Evolutionary conservation across 768 basidiomycete species (phyloP).

Genomic region (Suillus luteus): DNA sequence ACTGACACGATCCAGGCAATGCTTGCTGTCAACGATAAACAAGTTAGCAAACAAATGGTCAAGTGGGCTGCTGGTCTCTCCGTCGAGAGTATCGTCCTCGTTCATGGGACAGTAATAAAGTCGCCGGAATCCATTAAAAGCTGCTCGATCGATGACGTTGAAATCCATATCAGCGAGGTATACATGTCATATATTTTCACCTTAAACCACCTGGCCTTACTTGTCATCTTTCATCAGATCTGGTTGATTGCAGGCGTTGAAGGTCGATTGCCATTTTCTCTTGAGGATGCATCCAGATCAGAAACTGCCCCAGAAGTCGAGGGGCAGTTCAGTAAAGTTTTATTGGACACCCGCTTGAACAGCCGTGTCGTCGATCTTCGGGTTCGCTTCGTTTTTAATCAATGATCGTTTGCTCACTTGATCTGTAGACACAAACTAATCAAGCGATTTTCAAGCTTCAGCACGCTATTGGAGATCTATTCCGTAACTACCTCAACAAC

Average conservation of each 20-base stretch:
- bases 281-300: conserved; percentile 89
- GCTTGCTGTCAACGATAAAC: conserved; percentile 66
- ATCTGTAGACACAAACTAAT: conserved; percentile 82
- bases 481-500: conserved; percentile 76
- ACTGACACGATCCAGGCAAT: conserved; percentile 87
- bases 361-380: conserved; percentile 93
- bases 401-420: conserved; percentile 2
- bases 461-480: conserved; percentile 83
- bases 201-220: neutral
- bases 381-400: conserved; percentile 44
- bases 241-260: conserved; percentile 81
- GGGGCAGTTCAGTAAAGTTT: conserved; percentile 74
- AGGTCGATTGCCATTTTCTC: conserved; percentile 81
- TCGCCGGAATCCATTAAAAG: conserved; percentile 88
- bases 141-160: conserved; percentile 83
- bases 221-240: conserved; percentile 48
- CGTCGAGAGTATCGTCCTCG: conserved; percentile 88
- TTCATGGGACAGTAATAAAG: conserved; percentile 81
- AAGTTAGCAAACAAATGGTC: conserved; percentile 95
- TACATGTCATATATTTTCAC: conserved; percentile 16
- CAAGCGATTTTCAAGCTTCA: conserved; percentile 95
- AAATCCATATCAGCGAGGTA: conserved; percentile 84
- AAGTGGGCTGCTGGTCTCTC: conserved; percentile 83
- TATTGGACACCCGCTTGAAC: conserved; percentile 92
- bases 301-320: conserved; percentile 68